phyloP scores from a whole-genome alignment of 345 rosid species.

The Limnanthes douglasii region DNA sequence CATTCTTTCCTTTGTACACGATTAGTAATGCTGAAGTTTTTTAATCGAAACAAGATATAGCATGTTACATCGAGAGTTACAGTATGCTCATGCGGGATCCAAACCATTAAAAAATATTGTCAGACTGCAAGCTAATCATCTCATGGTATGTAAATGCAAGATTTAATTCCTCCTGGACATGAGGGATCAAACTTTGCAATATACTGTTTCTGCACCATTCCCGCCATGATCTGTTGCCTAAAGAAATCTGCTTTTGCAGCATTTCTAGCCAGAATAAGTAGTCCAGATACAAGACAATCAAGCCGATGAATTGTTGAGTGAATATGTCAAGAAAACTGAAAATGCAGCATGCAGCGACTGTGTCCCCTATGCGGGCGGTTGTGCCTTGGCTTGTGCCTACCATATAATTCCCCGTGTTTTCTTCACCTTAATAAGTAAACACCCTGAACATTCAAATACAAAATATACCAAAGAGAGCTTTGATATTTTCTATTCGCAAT shows the following conservation, averaged over 20 bases:
- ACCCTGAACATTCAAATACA: no score
- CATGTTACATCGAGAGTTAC: no score
- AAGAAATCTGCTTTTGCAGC: slow-evolving; percentile 67
- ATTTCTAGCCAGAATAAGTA: slow-evolving; percentile 83
- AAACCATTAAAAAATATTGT: slow-evolving; percentile 80
- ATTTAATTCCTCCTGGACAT: slow-evolving; percentile 80
- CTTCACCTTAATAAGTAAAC: no score
- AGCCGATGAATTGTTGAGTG: slow-evolving; percentile 56
- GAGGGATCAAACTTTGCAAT: slow-evolving; percentile 42
- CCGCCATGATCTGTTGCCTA: slow-evolving; percentile 90
- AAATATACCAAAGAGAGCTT: no score
- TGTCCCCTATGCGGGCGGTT: no score
- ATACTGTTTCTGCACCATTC: no score
- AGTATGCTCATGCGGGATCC: slow-evolving; percentile 60
- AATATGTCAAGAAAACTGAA: slow-evolving; percentile 19
- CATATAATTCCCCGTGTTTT: no score
- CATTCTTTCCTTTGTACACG: no score
- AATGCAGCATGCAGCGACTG: slow-evolving; percentile 4
- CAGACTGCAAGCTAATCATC: slow-evolving; percentile 82
- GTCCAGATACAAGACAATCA: slow-evolving; percentile 86
- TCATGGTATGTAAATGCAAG: slow-evolving; percentile 90
- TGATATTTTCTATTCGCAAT: no score
- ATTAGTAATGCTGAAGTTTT: no score
- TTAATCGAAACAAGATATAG: no score
- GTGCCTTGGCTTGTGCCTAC: no score